Conservation (phyloP, 2,329 filamentous ascomycete genomes). For the Salinomyces thailandicus region DNA sequence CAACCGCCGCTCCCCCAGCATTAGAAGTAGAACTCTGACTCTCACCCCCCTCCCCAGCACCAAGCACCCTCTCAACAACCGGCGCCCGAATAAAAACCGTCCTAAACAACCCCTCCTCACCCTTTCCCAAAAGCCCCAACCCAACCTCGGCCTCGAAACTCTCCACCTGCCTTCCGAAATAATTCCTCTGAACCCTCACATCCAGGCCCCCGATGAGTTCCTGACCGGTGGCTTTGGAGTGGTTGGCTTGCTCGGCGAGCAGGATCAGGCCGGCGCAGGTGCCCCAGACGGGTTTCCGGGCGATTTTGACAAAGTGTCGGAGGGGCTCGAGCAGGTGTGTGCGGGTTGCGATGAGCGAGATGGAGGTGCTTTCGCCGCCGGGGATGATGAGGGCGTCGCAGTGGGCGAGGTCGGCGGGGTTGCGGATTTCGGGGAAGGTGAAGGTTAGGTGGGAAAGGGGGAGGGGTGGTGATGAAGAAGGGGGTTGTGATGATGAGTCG, state of each 20-base stretch:
- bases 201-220: constrained; percentile 86
- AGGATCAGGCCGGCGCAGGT: constrained; percentile 93
- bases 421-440: constrained; percentile 70
- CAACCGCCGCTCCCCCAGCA: no score
- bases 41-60: no score
- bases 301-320: constrained; percentile 78
- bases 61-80: constrained; percentile 72
- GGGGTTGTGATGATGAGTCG: constrained; percentile 1
- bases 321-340: constrained; percentile 75
- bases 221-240: constrained; percentile 82
- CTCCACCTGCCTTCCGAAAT: constrained; percentile 88
- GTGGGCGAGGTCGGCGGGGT: constrained; percentile 52
- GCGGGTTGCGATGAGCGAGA: constrained; percentile 75
- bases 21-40: no score
- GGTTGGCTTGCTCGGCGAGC: constrained; percentile 76
- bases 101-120: constrained; percentile 47
- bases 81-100: constrained; percentile 92
- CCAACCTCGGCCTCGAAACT: constrained; percentile 71
- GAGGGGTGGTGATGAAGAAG: no score
- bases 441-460: constrained; percentile 30
- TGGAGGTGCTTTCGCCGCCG: constrained; percentile 89
- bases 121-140: constrained; percentile 52
- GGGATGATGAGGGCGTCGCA: constrained; percentile 85
- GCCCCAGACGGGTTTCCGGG: constrained; percentile 80
- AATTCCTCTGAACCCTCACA: constrained; percentile 84